phyloP scores from a whole-genome alignment of 495 filamentous ascomycete genomes.

The Xanthoparmelia taractica region DNA sequence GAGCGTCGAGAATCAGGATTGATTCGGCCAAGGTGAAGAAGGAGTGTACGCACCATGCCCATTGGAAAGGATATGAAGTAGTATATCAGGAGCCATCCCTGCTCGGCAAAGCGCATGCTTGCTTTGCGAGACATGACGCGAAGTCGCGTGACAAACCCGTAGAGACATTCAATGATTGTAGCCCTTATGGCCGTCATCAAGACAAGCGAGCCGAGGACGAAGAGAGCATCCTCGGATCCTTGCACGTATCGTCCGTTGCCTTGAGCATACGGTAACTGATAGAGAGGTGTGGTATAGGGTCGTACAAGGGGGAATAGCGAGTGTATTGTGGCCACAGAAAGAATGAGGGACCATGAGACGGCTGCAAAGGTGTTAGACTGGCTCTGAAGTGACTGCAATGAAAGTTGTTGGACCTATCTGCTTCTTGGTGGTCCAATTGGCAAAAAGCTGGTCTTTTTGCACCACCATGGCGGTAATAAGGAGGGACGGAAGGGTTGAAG shows the following conservation, averaged over 20 bases:
- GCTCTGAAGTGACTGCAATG: background rate
- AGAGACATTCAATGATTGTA: slow-evolving; percentile 56
- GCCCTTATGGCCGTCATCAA: slow-evolving; percentile 80
- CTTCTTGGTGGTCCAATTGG: slow-evolving; percentile 18
- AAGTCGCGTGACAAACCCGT: slow-evolving; percentile 27
- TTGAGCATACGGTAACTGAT: slow-evolving; percentile 76
- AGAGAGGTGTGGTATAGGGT: slow-evolving; percentile 69
- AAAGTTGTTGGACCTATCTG: slow-evolving; percentile 11
- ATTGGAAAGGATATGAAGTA: slow-evolving; percentile 69
- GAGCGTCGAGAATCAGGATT: background rate
- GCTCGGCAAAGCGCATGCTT: slow-evolving; percentile 76
- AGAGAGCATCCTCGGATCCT: slow-evolving; percentile 70
- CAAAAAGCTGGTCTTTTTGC: slow-evolving; percentile 14
- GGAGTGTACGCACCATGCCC: slow-evolving; percentile 56
- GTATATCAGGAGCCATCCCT: slow-evolving; percentile 84
- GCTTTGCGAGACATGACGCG: slow-evolving; percentile 69
- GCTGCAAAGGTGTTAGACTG: slow-evolving; percentile 38
- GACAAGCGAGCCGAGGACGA: slow-evolving; percentile 72
- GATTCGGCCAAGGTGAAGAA: background rate
- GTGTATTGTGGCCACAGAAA: slow-evolving; percentile 68
- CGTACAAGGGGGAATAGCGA: slow-evolving; percentile 67
- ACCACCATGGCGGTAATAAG: slow-evolving; percentile 4
- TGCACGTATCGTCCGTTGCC: slow-evolving; percentile 57
- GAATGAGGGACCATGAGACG: slow-evolving; percentile 69
- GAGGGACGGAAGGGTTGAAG: background rate